Conservation (phyloP, 305 asterid species). For the Salvia sclarea region DNA sequence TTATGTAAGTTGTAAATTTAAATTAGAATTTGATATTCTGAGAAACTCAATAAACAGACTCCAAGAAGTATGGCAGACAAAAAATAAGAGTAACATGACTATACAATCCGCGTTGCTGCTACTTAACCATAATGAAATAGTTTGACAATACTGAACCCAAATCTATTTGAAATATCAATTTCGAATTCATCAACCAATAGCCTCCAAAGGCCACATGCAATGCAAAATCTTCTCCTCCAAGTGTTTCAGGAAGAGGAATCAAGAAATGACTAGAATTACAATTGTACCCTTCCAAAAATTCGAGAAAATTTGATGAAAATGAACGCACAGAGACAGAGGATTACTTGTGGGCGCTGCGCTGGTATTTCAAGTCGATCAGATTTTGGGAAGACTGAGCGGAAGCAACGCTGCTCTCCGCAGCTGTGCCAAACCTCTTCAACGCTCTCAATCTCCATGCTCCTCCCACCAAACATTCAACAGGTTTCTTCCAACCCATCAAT, state of each 20-base stretch:
- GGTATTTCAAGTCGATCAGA: slow-evolving; percentile 70
- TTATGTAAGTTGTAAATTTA: neutral
- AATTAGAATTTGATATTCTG: neutral
- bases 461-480: slow-evolving; percentile 38
- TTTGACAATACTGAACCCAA: neutral
- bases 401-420: slow-evolving; percentile 45
- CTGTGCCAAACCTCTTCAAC: slow-evolving; percentile 48
- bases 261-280: neutral
- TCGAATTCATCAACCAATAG: too few relatives aligned
- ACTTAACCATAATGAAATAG: too few relatives aligned
- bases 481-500: slow-evolving; percentile 59
- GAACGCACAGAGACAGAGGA: neutral
- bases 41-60: neutral
- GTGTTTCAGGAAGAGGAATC: neutral
- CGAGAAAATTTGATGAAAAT: neutral
- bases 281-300: neutral
- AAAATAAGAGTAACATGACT: neutral
- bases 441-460: slow-evolving; percentile 44
- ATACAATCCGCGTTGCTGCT: neutral
- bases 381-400: slow-evolving; percentile 55
- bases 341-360: slow-evolving; percentile 93
- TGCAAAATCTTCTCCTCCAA: neutral
- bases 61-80: neutral
- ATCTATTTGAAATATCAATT: neutral
- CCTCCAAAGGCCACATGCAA: neutral